Base-by-base conservation (phyloP, 2,329 filamentous ascomycete species). In the Diaporthe amygdali region DNA sequence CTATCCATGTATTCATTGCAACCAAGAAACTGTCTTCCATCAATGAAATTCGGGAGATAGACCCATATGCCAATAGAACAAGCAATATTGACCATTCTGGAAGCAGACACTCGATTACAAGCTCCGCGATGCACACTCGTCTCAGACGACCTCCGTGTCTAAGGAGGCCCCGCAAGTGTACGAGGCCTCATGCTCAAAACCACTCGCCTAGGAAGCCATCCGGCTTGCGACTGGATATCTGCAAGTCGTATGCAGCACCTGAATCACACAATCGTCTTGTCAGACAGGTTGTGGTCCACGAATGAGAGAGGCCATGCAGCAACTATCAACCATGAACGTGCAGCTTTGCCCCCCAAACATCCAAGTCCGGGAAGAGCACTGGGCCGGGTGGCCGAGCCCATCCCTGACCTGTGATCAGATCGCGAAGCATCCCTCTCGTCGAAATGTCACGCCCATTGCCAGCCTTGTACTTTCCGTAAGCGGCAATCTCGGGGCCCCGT, bases 401-500 rank as follows among this genome's bases (percentile, higher is more conserved):
- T 34, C 5, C 17, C 4, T 20, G 14, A 37, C 52, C 25, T 47
- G 51, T 39, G 56, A 46, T 46, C 56, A 61, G 39, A 46, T 46
- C 37, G 5, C 27, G 20, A n/a, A n/a, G 17, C 27, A 25, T 46
- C 39, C 25, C 27, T 32, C 22, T 2, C 17, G 9, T 27, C 25
- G 56, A 46, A 9, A 20, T n/a, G 41, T 17, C 46, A 32, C 41
- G 51, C 34, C 14, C 44, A 30, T 56, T 10, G 25, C 32, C 34
- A 55, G 52, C 44, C 37, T 52, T 39, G 25, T 30, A 25, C 20
- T 41, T 61, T 54, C 34, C 61, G 14, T 8, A 72, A 55, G 17
- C 37, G 68, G 71, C 37, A 70, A 70, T 55, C 47, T 72, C 71
- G 71, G 71, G 61, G 14, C 44, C 27, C 37, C 20, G 51, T 30